Percentiles rank a stretch among this genome's conserved stretches.
phyloP scores from a whole-genome alignment of 2,329 filamentous ascomycete species.

The Sporothrix schenckii region DNA sequence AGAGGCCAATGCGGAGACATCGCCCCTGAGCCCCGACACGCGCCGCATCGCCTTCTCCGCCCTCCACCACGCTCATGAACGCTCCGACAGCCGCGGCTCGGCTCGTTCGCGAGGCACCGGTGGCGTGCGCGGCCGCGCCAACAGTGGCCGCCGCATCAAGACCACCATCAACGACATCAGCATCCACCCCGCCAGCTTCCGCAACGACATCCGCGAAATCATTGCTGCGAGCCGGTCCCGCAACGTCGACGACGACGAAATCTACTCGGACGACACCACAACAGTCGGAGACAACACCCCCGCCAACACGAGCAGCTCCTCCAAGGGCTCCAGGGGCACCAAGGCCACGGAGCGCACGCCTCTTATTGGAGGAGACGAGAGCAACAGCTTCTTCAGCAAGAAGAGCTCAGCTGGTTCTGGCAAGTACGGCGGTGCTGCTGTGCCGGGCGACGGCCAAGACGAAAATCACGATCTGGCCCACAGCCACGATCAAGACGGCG shows the following conservation, averaged over 20 bases:
- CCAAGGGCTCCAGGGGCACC: constrained; percentile 4
- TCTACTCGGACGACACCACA: constrained; percentile 50
- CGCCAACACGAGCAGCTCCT: constrained; percentile 35
- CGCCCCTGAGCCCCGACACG: constrained; percentile 42
- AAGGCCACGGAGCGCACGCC: constrained; percentile 47
- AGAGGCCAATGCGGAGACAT: constrained; percentile 45
- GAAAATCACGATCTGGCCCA: constrained; percentile 36
- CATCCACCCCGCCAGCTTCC: constrained; percentile 86
- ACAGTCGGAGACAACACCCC: constrained; percentile 40
- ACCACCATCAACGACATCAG: constrained; percentile 72
- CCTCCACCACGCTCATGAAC: constrained; percentile 36
- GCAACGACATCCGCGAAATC: constrained; percentile 78
- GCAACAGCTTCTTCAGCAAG: constrained; percentile 30
- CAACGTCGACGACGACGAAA: constrained; percentile 55
- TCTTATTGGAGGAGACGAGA: constrained; percentile 41
- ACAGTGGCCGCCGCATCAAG: constrained; percentile 58
- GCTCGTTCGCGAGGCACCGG: constrained; percentile 44
- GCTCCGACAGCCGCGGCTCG: constrained; percentile 38
- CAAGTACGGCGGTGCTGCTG: constrained; percentile 15
- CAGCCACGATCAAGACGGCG: constrained; percentile 40
- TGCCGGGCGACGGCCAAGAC: background rate
- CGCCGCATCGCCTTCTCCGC: constrained; percentile 49
- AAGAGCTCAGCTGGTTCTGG: constrained; percentile 9
- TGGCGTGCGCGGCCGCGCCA: constrained; percentile 50
- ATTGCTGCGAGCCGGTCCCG: constrained; percentile 76